Conservation (phyloP, 2,329 filamentous ascomycete species). For the Sordariomycetes sp. region DNA sequence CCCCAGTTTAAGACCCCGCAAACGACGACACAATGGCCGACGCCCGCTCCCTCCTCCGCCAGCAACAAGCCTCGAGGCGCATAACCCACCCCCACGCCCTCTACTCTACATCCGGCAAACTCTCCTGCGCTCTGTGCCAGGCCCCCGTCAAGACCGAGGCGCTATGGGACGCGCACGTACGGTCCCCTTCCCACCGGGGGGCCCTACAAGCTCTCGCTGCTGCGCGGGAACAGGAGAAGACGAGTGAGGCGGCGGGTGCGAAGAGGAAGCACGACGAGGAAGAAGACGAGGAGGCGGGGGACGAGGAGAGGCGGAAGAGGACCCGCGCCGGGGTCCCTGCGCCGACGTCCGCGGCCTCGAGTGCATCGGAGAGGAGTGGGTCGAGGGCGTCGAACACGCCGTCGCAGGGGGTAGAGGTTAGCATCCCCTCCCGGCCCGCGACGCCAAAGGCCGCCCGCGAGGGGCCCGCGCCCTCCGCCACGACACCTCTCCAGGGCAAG, state of each 20-base stretch:
- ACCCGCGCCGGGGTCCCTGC: constrained; percentile 22
- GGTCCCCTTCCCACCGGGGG: constrained; percentile 31
- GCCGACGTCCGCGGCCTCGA: constrained; percentile 9
- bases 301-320: constrained; percentile 26
- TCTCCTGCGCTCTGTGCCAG: constrained; percentile 55
- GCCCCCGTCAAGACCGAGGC: constrained; percentile 50
- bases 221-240: neutral
- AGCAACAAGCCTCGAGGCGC: constrained; percentile 60
- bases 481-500: constrained; percentile 5
- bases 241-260: constrained; percentile 3
- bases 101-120: constrained; percentile 54
- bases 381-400: constrained; percentile 32
- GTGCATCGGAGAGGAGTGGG: constrained; percentile 7
- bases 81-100: constrained; percentile 56
- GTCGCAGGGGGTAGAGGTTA: constrained; percentile 42
- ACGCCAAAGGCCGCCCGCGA: constrained; percentile 25
- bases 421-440: constrained; percentile 50
- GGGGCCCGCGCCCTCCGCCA: constrained; percentile 8
- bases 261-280: constrained; percentile 22
- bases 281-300: constrained; percentile 12
- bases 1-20: too few relatives aligned
- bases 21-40: constrained; percentile 48
- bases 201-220: constrained; percentile 13
- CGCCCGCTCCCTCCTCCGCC: constrained; percentile 65
- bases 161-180: constrained; percentile 52